Evolutionary conservation across 371 early-diverging fungal genomes (phyloP).

Genomic region (Thermomucor indicae-seudaticae): DNA sequence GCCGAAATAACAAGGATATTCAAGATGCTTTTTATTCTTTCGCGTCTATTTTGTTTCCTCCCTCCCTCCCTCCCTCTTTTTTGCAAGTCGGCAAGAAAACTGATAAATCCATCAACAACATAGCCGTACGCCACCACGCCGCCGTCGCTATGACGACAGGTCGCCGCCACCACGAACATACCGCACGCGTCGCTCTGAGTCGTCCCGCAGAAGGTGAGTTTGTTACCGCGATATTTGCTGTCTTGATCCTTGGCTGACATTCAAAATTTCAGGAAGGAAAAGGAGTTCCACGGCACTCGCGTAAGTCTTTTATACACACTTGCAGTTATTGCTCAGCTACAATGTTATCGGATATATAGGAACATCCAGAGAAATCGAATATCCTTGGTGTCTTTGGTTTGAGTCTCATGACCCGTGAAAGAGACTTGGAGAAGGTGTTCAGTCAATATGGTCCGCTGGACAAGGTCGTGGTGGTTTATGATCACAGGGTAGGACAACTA

Average conservation of each 20-base stretch:
- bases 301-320: conserved; percentile 9
- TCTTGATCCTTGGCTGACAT: neutral
- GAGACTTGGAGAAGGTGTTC: conserved; percentile 67
- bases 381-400: conserved; percentile 83
- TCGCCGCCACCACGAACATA: conserved; percentile 21
- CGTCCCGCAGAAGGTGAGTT: conserved; percentile 1
- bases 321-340: neutral
- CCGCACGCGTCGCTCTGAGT: conserved; percentile 12
- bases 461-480: conserved; percentile 56
- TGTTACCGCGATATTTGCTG: neutral
- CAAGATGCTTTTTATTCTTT: too few relatives aligned
- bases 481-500: conserved; percentile 47
- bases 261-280: conserved; percentile 14
- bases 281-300: conserved; percentile 46
- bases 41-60: conserved; percentile 2
- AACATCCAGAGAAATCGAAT: conserved; percentile 46
- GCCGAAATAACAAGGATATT: neutral
- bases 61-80: conserved; percentile 1
- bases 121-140: conserved; percentile 18
- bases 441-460: conserved; percentile 60
- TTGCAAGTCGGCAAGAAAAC: conserved; percentile 4
- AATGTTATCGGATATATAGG: conserved; percentile 8
- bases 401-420: conserved; percentile 63
- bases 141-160: conserved; percentile 27
- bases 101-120: conserved; percentile 1